Evolutionary conservation across 495 filamentous ascomycete species (phyloP).

Genomic region (Podospora australis): DNA sequence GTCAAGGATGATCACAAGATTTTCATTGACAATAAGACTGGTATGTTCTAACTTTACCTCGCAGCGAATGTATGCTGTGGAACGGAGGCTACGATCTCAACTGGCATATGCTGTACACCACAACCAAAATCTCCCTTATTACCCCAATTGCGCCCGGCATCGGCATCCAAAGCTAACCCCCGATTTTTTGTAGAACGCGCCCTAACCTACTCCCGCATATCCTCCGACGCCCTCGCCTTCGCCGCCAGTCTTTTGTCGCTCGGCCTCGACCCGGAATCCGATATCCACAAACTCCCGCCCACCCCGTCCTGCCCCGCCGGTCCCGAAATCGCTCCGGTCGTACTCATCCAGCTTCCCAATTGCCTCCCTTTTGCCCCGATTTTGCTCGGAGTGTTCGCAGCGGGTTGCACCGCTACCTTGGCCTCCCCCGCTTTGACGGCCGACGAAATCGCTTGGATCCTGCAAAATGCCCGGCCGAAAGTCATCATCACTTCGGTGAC

Average conservation of each 20-base stretch:
- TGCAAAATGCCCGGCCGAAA: constrained; percentile 25
- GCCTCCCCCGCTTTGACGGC: constrained; percentile 30
- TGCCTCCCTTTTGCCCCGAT: constrained; percentile 24
- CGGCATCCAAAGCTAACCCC: constrained; percentile 4
- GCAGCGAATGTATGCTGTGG: not conserved
- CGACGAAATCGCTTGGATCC: constrained; percentile 29
- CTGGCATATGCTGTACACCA: not conserved
- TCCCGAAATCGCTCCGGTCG: constrained; percentile 26
- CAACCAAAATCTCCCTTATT: not conserved
- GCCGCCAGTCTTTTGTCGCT: constrained; percentile 19
- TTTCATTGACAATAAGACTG: constrained; percentile 26
- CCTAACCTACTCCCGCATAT: constrained; percentile 22
- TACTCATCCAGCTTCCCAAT: constrained; percentile 32
- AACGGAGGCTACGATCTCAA: not conserved
- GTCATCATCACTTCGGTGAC: constrained; percentile 27
- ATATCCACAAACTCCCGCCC: constrained; percentile 24
- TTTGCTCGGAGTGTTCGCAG: constrained; percentile 21
- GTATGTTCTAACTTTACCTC: constrained; percentile 7
- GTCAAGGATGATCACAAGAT: constrained; percentile 19
- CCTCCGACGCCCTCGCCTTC: constrained; percentile 18
- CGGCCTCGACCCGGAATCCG: constrained; percentile 17
- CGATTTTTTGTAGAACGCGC: constrained; percentile 16
- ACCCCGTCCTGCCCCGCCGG: constrained; percentile 23
- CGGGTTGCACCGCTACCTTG: constrained; percentile 28
- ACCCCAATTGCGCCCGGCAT: too few species aligned